Percentiles rank a stretch among this genome's conserved stretches.
These are phyloP conservation scores for Fusarium coicis DNA, from an alignment of 2,329 filamentous ascomycete genomes.

Conservation along the genomic window DNA sequence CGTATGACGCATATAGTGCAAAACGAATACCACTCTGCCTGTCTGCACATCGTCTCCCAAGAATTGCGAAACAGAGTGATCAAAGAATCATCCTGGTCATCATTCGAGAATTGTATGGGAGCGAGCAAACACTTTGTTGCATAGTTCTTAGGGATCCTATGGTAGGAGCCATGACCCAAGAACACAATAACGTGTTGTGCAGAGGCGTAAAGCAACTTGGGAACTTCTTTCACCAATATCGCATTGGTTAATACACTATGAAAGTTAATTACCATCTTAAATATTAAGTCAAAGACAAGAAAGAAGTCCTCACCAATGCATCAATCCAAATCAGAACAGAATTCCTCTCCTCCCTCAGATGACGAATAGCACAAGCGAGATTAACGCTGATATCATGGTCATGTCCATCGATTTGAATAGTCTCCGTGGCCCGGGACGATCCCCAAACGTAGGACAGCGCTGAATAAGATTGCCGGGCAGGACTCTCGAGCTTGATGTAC, in stretches of 20 bases:
- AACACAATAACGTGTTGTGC: background rate
- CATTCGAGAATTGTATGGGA: background rate
- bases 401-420: background rate
- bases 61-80: background rate
- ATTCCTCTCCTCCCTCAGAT: background rate
- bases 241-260: background rate
- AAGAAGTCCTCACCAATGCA: background rate
- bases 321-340: background rate
- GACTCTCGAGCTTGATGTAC: background rate
- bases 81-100: background rate
- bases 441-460: background rate
- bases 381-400: background rate
- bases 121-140: background rate
- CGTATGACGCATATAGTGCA: background rate
- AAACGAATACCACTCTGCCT: background rate
- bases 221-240: background rate
- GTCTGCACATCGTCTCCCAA: background rate
- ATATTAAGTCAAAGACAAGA: background rate
- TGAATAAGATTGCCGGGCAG: background rate
- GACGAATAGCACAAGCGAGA: background rate
- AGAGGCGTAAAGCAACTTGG: background rate
- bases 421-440: background rate
- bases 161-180: background rate
- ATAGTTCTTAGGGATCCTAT: background rate
- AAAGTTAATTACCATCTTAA: accelerated